Base-by-base conservation (phyloP, 805 yeast genomes). In the Ogataea wickerhamii region DNA sequence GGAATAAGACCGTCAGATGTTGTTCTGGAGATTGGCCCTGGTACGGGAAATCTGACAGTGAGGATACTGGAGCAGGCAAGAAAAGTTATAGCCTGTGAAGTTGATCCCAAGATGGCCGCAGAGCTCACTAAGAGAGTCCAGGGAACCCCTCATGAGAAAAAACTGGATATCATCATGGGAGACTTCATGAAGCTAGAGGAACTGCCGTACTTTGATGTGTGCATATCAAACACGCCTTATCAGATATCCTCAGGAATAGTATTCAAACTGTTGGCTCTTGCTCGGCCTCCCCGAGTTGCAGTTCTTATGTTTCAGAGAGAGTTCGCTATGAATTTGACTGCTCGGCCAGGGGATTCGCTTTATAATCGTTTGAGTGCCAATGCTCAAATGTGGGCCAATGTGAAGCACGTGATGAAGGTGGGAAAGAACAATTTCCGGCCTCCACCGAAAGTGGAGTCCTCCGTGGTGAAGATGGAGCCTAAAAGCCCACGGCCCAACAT, bases 101-200 rank as follows among this genome's bases (percentile, higher is more conserved):
- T 89, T 87, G 98, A 93, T 66, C 98, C 98, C n/a, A 73, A 97
- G 67, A 93, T 93, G 98, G 98, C 98, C 2, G 98, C 98, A 0
- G 98, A 93, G 64, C 71, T 93, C 53, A 87, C 97, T 8, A 93
- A 93, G 62, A 82, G 98, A 70, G 98, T 93, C 12, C 96, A 87
- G 55, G 97, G 97, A 10, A 91, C 94, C n/a, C 89, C 96, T 1
- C 82, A 76, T 39, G 93, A 88, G 61, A 87, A 87, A 65, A 89
- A 88, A 60, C 70, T 93, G 39, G 98, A 93, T 47, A 87, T 93
- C 42, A 66, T 91, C 55, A 71, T 93, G 47, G 98, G 98, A 14
- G 98, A 93, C 66, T 89, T 88, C 61, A 91, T 93, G 79, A 93
- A 93, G 64, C 80, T 95, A 2, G 97, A 93, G 32, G 53, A 46